Conservation (phyloP, 495 filamentous ascomycete species). For the Penicillium pulvis region DNA sequence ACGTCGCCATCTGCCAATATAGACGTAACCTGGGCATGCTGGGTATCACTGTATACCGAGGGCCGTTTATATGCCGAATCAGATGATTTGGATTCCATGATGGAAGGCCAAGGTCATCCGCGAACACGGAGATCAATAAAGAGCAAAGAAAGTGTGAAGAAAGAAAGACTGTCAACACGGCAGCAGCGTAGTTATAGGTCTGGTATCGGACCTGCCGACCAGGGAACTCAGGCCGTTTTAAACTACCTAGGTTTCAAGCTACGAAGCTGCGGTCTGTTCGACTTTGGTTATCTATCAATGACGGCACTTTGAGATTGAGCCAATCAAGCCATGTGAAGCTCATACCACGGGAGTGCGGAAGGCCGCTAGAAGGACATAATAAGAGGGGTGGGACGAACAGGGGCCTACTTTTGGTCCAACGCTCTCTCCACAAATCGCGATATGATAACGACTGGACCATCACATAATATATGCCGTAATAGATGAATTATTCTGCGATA, state of each 20-base stretch:
- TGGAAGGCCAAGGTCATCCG: neutral
- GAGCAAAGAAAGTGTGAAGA: neutral
- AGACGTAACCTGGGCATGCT: slow-evolving; percentile 65
- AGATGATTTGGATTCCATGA: slow-evolving; percentile 12
- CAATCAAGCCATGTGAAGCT: slow-evolving; percentile 4
- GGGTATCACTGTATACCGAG: slow-evolving; percentile 30
- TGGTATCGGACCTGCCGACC: neutral
- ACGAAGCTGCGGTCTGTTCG: slow-evolving; percentile 2
- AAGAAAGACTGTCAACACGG: no score
- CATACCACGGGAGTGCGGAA: slow-evolving; percentile 8
- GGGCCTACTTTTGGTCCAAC: neutral
- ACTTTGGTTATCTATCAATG: slow-evolving; percentile 20
- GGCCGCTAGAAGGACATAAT: slow-evolving; percentile 9
- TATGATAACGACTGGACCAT: neutral
- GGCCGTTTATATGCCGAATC: slow-evolving; percentile 22
- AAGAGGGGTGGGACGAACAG: slow-evolving; percentile 3
- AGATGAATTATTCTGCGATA: neutral
- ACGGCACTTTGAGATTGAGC: slow-evolving; percentile 6
- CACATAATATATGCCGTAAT: slow-evolving; percentile 1
- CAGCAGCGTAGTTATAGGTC: neutral
- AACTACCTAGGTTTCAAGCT: neutral
- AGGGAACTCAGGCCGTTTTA: no score
- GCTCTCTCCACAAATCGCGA: neutral
- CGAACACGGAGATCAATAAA: neutral
- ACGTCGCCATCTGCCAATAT: slow-evolving; percentile 66